Conservation (phyloP, 2,329 filamentous ascomycete genomes). For the Paecilomyces sp. region DNA sequence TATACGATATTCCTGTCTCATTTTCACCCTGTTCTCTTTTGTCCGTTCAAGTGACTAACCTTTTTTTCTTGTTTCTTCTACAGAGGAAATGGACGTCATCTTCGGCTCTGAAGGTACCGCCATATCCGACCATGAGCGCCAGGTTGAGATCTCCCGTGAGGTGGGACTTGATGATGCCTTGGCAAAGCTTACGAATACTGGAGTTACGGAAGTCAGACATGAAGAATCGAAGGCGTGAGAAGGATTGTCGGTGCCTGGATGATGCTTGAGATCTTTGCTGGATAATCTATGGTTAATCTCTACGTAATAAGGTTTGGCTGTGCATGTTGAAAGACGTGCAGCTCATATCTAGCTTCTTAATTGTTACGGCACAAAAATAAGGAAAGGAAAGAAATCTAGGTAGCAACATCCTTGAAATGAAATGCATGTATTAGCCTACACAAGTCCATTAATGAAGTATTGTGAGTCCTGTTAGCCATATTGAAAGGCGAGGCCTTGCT, state of each 20-base stretch:
- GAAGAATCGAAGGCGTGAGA: not conserved
- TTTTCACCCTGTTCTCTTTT: not conserved
- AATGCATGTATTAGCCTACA: not conserved
- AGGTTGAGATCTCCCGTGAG: conserved; percentile 63
- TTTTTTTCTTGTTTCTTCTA: conserved; percentile 5
- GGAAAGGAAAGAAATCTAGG: not conserved
- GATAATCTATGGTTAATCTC: not conserved
- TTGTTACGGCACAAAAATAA: not conserved
- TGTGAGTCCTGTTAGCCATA: no score
- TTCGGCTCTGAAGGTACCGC: conserved; percentile 62
- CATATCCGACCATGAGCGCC: conserved; percentile 59
- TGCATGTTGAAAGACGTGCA: not conserved
- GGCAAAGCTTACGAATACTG: conserved; percentile 2
- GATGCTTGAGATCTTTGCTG: not conserved
- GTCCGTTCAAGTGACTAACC: not conserved
- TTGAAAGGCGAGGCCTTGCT: no score
- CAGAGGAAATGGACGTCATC: conserved; percentile 55
- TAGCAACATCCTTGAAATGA: not conserved
- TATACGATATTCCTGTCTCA: not conserved
- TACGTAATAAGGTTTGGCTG: not conserved
- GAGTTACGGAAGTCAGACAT: not conserved
- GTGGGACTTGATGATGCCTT: conserved; percentile 48
- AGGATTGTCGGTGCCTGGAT: not conserved
- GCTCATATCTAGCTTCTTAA: not conserved
- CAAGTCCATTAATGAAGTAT: not conserved